Evolutionary conservation across 345 rosid genomes (phyloP), one percentile per base, ranked within the genome.

Genomic region (Erysimum cheiranthoides): DNA sequence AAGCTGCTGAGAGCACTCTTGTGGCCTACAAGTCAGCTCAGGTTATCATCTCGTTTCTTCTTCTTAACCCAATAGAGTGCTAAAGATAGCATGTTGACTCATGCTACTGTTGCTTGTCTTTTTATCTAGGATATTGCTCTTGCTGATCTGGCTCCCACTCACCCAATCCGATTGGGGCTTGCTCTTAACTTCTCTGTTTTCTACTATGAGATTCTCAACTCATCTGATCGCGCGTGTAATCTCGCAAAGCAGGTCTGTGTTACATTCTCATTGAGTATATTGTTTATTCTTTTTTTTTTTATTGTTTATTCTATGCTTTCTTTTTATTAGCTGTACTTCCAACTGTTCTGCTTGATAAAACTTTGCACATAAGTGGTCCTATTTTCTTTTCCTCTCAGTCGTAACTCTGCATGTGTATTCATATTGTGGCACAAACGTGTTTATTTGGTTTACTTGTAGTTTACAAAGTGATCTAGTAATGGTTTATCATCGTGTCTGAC

Each of bases 171-270:
- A 73, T 88, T 93, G 71, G 98, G 98, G 47, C 97, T 93, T 65
- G 97, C 98, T 8, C 97, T 93, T 56, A 94, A 94, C 86, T 94
- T 94, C 89, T 94, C 98, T 14, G 98, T 94, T 17, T 94, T 94
- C 83, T 94, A 91, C 80, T 94, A 94, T 80, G 98, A 94, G 87
- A 94, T 94, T 68, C 97, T 94, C 46, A 94, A 90, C 87, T 94
- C 98, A 47, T 96, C 98, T 53, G 98, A 94, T 68, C 95, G 97
- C 34, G 98, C 98, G 2, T 94, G 98, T 81, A 88, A 75, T 79
- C 98, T 94, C 28, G 98, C 97, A 3, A 94, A 94, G 79, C 95
- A 89, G 97, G 97, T 94, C 60, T 49, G 34, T 70, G 28, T 67
- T 40, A 2, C 45, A 58, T 56, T 14, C 50, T 53, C 60, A 28